These are phyloP conservation scores for Blastobotrys malaysiensis DNA, from an alignment of 1,139 yeast species.

Conservation along the genomic window DNA sequence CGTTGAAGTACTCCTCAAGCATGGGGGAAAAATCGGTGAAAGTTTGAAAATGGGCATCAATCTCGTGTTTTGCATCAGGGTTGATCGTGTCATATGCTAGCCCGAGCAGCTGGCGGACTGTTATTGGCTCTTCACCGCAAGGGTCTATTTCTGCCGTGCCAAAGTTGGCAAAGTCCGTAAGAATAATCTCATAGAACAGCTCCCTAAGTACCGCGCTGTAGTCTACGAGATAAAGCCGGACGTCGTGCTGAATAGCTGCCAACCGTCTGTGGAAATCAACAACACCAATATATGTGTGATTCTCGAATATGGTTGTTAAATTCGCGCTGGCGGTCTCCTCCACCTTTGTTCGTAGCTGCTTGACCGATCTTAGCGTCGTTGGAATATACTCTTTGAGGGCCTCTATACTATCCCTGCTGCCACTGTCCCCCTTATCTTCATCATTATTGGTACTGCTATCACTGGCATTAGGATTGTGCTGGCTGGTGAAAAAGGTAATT, in stretches of 20 bases:
- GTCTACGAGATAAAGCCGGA: slow-evolving; percentile 71
- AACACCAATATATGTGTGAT: slow-evolving; percentile 73
- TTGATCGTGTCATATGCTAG: slow-evolving; percentile 2
- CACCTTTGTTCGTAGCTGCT: slow-evolving; percentile 47
- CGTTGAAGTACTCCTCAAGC: slow-evolving; percentile 73
- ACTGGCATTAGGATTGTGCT: background rate
- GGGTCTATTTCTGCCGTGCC: slow-evolving; percentile 51
- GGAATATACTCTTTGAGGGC: slow-evolving; percentile 6
- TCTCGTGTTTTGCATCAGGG: slow-evolving; percentile 7
- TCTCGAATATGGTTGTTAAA: slow-evolving; percentile 62
- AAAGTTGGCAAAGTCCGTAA: slow-evolving; percentile 75
- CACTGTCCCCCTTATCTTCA: background rate
- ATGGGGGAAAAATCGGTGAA: slow-evolving; percentile 45
- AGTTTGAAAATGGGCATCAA: slow-evolving; percentile 11
- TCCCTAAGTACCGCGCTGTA: slow-evolving; percentile 63
- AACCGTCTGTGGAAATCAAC: slow-evolving; percentile 67
- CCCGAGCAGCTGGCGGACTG: slow-evolving; percentile 15
- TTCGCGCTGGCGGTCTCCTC: slow-evolving; percentile 44
- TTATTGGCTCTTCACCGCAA: slow-evolving; percentile 12
- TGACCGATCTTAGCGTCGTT: slow-evolving; percentile 35
- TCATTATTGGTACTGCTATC: background rate
- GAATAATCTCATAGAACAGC: slow-evolving; percentile 73
- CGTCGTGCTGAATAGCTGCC: slow-evolving; percentile 78
- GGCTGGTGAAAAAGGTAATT: slow-evolving; percentile 1
- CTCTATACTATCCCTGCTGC: background rate